Evolutionary conservation across 2,329 filamentous ascomycete genomes (phyloP).

Genomic region (Hymenoscyphus infarciens): DNA sequence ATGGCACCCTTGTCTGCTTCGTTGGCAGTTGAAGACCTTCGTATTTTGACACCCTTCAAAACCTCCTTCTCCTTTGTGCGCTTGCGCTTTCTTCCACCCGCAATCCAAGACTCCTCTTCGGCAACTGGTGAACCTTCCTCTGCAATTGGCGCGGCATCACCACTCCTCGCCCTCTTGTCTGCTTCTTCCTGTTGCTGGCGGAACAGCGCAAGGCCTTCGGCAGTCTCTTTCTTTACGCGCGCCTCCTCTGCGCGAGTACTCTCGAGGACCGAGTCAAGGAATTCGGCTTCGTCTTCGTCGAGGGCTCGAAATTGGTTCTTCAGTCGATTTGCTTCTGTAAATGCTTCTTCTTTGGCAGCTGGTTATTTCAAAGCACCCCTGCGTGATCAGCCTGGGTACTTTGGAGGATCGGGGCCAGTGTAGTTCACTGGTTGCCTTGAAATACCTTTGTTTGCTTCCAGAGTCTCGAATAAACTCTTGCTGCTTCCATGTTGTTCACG

Average conservation of each 20-base stretch:
- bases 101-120: slow-evolving; percentile 37
- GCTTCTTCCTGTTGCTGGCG: slow-evolving; percentile 44
- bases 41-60: slow-evolving; percentile 34
- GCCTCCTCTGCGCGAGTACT: slow-evolving; percentile 52
- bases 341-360: slow-evolving; percentile 79
- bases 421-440: not conserved
- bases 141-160: slow-evolving; percentile 16
- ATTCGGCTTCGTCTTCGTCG: slow-evolving; percentile 76
- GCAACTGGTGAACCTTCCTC: slow-evolving; percentile 20
- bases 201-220: slow-evolving; percentile 55
- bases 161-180: slow-evolving; percentile 30
- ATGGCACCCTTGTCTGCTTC: slow-evolving; percentile 13
- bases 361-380: slow-evolving; percentile 31
- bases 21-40: slow-evolving; percentile 29
- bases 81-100: slow-evolving; percentile 39
- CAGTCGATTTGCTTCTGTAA: slow-evolving; percentile 69
- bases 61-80: slow-evolving; percentile 39
- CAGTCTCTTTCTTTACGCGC: slow-evolving; percentile 50
- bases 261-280: slow-evolving; percentile 58
- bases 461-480: slow-evolving; percentile 66
- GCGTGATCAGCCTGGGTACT: slow-evolving; percentile 32
- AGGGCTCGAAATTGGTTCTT: slow-evolving; percentile 75
- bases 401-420: not conserved
- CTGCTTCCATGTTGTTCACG: slow-evolving; percentile 32
- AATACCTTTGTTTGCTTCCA: slow-evolving; percentile 78